A percentile compares a stretch with the other conserved stretches of the same genome.
Conservation (phyloP, 345 rosid species). For the Populus nigra region DNA sequence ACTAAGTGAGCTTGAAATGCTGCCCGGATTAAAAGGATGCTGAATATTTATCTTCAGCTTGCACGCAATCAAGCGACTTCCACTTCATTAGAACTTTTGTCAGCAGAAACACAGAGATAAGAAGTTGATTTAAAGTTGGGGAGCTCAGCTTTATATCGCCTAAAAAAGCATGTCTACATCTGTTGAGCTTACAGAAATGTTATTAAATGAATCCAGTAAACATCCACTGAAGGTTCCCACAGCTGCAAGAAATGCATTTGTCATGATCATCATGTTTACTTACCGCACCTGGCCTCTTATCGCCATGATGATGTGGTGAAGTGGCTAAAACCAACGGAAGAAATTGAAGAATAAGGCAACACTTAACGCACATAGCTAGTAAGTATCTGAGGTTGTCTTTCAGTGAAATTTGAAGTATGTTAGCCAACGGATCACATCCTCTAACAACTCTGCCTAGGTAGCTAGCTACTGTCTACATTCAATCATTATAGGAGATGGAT, state of each 20-base stretch:
- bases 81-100: background rate
- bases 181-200: too few species aligned
- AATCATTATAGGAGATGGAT: background rate
- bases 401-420: background rate
- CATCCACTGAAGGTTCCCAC: background rate
- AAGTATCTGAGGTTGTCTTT: background rate
- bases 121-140: background rate
- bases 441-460: background rate
- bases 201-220: background rate
- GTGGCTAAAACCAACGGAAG: conserved; percentile 12
- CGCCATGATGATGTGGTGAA: conserved; percentile 15
- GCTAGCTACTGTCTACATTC: background rate
- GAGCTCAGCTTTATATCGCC: background rate
- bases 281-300: conserved; percentile 27
- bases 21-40: background rate
- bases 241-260: background rate
- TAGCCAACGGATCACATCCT: background rate
- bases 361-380: background rate
- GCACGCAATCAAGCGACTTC: conserved; percentile 6
- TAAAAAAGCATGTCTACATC: background rate
- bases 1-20: background rate
- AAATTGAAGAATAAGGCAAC: background rate
- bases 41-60: background rate
- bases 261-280: conserved; percentile 1
- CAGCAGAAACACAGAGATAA: background rate